phyloP scores from a whole-genome alignment of 108 stramenopile genomes.

The Aureococcus anophagefferens region DNA sequence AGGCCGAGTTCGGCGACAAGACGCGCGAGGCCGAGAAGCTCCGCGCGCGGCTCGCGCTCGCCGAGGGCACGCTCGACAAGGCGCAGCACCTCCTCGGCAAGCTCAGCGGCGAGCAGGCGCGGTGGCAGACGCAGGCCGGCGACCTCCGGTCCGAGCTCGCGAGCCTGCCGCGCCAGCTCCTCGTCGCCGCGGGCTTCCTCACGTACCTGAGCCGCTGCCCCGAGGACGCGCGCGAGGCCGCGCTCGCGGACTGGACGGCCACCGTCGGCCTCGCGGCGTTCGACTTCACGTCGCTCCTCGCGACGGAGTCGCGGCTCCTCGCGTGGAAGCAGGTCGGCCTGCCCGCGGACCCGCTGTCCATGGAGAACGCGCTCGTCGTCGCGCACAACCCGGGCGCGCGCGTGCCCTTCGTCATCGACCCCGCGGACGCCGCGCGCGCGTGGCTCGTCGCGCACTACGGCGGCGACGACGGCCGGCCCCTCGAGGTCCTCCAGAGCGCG shows the following conservation, averaged over 20 bases:
- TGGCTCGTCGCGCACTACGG: conserved; percentile 38
- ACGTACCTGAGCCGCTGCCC: conserved; percentile 33
- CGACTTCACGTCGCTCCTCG: conserved; percentile 27
- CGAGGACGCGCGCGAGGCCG: conserved; percentile 21
- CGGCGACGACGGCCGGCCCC: conserved; percentile 17
- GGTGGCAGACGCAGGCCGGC: conserved; percentile 30
- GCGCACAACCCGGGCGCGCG: conserved; percentile 17
- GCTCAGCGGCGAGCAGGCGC: conserved; percentile 43
- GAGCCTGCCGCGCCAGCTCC: conserved; percentile 36
- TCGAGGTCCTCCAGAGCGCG: conserved; percentile 21
- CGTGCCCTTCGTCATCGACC: conserved; percentile 53
- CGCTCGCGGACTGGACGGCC: conserved; percentile 26
- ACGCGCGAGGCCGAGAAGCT: conserved; percentile 49
- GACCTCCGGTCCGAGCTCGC: conserved; percentile 18
- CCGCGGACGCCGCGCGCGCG: conserved; percentile 25
- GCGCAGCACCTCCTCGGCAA: conserved; percentile 39
- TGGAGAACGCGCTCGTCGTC: conserved; percentile 40
- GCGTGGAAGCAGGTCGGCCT: conserved; percentile 44
- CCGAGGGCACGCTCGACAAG: conserved; percentile 40
- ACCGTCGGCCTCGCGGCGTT: conserved; percentile 16
- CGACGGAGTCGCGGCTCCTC: conserved; percentile 42
- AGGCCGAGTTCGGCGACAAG: conserved; percentile 31
- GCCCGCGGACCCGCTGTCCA: conserved; percentile 39
- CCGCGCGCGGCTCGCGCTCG: conserved; percentile 25
- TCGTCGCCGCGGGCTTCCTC: conserved; percentile 42